Evolutionary conservation across 2,329 filamentous ascomycete genomes (phyloP), one percentile per base, ranked within the genome.

Genomic region (Alternaria burnsii): DNA sequence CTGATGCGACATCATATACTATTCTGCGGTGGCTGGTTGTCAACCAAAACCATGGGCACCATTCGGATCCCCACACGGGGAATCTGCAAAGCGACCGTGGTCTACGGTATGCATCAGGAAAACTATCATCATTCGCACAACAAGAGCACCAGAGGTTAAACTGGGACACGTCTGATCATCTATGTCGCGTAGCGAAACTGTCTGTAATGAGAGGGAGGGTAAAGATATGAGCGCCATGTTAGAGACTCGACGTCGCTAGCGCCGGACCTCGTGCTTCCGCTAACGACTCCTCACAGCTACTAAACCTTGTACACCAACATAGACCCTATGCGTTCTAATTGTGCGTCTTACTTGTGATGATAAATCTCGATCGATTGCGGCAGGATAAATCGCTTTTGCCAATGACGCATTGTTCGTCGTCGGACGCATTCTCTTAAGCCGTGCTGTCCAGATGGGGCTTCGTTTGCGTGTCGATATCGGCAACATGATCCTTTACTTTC

Each of bases 21-120:
- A 24, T 55, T 22, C 9, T 20, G 16, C 36, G 42, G n/a, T 22
- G 28, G 43, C 22, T 55, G 56, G 43, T 55, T 5, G 43, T 43
- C 16, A 59, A 59, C 51, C 52, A 50, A 20, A 36, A 44, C 36
- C 24, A 34, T 55, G 28, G 43, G 28, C 38, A 34, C 14, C 18
- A 18, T 32, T 42, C 59, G 59, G 59, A 54, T 61, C 59, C 59
- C 59, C 59, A 40, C 59, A 30, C 59, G 55, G 59, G 20, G 36
- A 51, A 61, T 38, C 12, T 48, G 22, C 14, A 38, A 55, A 22
- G 43, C 41, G 24, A 28, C 47, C 22, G 44, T 38, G 3, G 50
- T 9, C 4, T 20, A 41, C 22, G n/a, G 11, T 14, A 3, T 4
- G 24, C 0, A 16, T 40, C 40, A 26, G 10, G 36, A 1, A 50